Percentiles rank a stretch among this genome's conserved stretches.
These are phyloP conservation scores for Lepidium sativum DNA, from an alignment of 345 rosid species.

Conservation along the genomic window DNA sequence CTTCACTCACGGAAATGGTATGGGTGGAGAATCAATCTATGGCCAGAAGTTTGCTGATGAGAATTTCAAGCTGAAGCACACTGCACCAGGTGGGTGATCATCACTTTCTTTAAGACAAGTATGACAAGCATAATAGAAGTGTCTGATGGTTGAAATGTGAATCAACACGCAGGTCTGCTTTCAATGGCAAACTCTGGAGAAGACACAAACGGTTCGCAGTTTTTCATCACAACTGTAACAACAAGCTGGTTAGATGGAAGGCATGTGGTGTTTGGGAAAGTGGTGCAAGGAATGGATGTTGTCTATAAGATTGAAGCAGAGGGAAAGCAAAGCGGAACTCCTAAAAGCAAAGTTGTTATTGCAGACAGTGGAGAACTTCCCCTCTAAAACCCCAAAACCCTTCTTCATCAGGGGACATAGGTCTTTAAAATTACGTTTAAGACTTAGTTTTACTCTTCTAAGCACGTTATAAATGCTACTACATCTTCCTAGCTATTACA, in stretches of 20 bases:
- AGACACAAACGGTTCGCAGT: slow-evolving; percentile 93
- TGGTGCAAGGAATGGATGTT: slow-evolving; percentile 94
- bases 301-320: slow-evolving; percentile 91
- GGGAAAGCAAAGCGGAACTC: slow-evolving; percentile 74
- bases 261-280: slow-evolving; percentile 96
- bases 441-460: not conserved
- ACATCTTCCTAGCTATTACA: not conserved
- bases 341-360: slow-evolving; percentile 78
- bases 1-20: slow-evolving; percentile 89
- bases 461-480: too few relatives aligned
- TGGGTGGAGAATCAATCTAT: slow-evolving; percentile 94
- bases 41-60: slow-evolving; percentile 94
- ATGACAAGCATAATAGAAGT: not conserved
- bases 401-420: slow-evolving; percentile 16
- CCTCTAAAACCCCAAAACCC: slow-evolving; percentile 26
- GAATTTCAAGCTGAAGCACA: slow-evolving; percentile 93
- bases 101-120: not conserved
- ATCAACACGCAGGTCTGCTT: slow-evolving; percentile 42
- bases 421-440: not conserved
- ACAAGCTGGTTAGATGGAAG: slow-evolving; percentile 96
- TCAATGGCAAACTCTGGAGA: slow-evolving; percentile 96
- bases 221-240: slow-evolving; percentile 86
- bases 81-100: slow-evolving; percentile 59
- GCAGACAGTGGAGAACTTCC: slow-evolving; percentile 94
- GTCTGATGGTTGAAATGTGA: not conserved